Conservation (phyloP, 2,329 filamentous ascomycete genomes). For the Penicillium sp. region DNA sequence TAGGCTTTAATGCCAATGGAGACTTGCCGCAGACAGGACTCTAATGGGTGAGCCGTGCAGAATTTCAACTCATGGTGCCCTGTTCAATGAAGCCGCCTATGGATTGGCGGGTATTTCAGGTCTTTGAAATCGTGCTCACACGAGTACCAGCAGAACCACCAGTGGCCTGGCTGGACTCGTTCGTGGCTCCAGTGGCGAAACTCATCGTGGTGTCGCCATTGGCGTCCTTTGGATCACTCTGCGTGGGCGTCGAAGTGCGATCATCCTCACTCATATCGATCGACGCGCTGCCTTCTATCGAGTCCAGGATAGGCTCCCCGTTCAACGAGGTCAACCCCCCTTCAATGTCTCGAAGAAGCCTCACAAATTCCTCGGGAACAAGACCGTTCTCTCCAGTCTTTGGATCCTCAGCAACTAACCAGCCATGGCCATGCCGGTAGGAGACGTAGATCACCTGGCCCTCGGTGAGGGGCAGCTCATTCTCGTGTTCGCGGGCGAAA, state of each 20-base stretch:
- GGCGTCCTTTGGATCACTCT: conserved; percentile 20
- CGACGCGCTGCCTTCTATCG: conserved; percentile 52
- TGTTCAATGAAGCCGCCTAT: conserved; percentile 13
- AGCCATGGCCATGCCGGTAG: conserved; percentile 93
- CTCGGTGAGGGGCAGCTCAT: conserved; percentile 87
- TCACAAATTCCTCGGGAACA: conserved; percentile 94
- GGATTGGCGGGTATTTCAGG: conserved; percentile 9
- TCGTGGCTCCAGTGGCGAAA: not conserved
- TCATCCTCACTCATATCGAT: conserved; percentile 53
- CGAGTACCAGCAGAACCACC: conserved; percentile 9
- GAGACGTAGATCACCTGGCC: conserved; percentile 96
- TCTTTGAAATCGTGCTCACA: conserved; percentile 15
- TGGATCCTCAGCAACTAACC: conserved; percentile 95
- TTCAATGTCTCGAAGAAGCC: conserved; percentile 88
- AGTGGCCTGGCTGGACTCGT: conserved; percentile 4
- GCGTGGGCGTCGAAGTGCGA: conserved; percentile 33
- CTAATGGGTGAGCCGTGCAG: not conserved
- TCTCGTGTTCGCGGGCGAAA: conserved; percentile 93
- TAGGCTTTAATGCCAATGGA: not conserved
- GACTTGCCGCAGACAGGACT: not conserved
- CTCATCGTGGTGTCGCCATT: conserved; percentile 11
- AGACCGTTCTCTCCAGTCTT: conserved; percentile 91
- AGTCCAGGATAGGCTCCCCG: conserved; percentile 51
- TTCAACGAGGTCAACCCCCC: conserved; percentile 75
- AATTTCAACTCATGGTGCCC: conserved; percentile 1